phyloP scores from a whole-genome alignment of 2,329 filamentous ascomycete genomes.

The Ceratocystis variospora region DNA sequence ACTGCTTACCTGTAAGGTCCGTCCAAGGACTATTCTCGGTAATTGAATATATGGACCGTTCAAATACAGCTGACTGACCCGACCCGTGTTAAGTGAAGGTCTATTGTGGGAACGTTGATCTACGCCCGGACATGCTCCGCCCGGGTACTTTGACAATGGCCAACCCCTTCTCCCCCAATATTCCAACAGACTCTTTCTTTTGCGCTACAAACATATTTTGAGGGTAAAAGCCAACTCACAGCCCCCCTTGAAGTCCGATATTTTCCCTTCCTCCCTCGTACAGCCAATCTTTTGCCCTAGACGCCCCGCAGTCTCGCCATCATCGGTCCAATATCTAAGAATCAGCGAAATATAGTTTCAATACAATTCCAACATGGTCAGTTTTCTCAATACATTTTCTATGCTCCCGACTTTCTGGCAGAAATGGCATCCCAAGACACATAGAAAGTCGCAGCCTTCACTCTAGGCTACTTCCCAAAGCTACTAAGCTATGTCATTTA shows the following conservation, averaged over 20 bases:
- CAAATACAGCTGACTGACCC: too few relatives aligned
- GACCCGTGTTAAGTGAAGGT: too few relatives aligned
- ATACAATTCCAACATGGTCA: neutral
- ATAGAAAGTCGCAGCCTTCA: too few relatives aligned
- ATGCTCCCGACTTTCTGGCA: neutral
- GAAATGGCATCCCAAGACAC: too few relatives aligned
- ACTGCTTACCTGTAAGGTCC: too few relatives aligned
- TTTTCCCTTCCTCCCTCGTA: slow-evolving; percentile 4
- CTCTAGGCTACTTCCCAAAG: neutral
- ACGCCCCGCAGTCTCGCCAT: slow-evolving; percentile 2
- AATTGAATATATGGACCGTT: too few relatives aligned
- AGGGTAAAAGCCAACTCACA: neutral
- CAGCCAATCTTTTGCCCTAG: slow-evolving; percentile 8
- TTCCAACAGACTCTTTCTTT: neutral
- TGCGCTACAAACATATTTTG: neutral
- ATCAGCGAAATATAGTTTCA: neutral
- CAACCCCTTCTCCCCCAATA: neutral
- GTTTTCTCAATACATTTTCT: neutral
- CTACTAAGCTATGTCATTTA: neutral
- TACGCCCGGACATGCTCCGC: too few relatives aligned
- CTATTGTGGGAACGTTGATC: too few relatives aligned
- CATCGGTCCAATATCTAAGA: neutral
- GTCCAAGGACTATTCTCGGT: too few relatives aligned
- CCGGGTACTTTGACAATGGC: too few relatives aligned
- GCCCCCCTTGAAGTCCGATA: neutral